phyloP scores from a whole-genome alignment of 2,329 filamentous ascomycete genomes.

The Plectosphaerella plurivora region DNA sequence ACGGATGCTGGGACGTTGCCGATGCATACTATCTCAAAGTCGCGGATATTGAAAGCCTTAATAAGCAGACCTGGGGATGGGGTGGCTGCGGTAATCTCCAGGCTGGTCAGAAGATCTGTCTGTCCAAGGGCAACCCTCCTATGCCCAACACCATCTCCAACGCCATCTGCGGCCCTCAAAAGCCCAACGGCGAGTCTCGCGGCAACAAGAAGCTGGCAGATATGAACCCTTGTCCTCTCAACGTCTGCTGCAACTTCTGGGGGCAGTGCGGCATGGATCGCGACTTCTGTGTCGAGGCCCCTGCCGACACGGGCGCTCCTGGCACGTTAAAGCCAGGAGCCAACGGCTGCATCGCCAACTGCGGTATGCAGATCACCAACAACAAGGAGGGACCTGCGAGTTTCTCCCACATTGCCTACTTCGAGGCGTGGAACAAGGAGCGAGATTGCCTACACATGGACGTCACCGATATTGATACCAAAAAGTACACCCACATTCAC shows the following conservation, averaged over 20 bases:
- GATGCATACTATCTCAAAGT: constrained; percentile 23
- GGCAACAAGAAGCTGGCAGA: constrained; percentile 12
- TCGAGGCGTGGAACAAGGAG: constrained; percentile 26
- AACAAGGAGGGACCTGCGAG: background rate
- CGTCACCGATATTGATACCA: constrained; percentile 6
- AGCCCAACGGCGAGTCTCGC: constrained; percentile 17
- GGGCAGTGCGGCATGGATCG: constrained; percentile 39
- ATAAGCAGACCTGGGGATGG: constrained; percentile 34
- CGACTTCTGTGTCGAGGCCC: constrained; percentile 32
- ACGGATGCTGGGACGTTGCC: constrained; percentile 30
- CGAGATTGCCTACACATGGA: constrained; percentile 26
- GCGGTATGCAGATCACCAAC: constrained; percentile 24
- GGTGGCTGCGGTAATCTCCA: constrained; percentile 23
- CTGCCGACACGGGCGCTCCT: constrained; percentile 11
- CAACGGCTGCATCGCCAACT: constrained; percentile 25
- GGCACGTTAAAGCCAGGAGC: constrained; percentile 14
- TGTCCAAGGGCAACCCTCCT: constrained; percentile 26
- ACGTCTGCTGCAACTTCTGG: constrained; percentile 28
- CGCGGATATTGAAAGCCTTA: constrained; percentile 29
- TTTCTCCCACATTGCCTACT: constrained; percentile 22
- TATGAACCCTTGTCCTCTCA: constrained; percentile 23
- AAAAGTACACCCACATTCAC: constrained; percentile 25
- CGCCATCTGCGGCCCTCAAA: constrained; percentile 28
- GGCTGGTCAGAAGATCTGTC: constrained; percentile 22
- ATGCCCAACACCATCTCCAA: constrained; percentile 24